A percentile compares a stretch with the other conserved stretches of the same genome.
phyloP scores from a whole-genome alignment of 257 asterid species.

The Gardenia jasminoides region DNA sequence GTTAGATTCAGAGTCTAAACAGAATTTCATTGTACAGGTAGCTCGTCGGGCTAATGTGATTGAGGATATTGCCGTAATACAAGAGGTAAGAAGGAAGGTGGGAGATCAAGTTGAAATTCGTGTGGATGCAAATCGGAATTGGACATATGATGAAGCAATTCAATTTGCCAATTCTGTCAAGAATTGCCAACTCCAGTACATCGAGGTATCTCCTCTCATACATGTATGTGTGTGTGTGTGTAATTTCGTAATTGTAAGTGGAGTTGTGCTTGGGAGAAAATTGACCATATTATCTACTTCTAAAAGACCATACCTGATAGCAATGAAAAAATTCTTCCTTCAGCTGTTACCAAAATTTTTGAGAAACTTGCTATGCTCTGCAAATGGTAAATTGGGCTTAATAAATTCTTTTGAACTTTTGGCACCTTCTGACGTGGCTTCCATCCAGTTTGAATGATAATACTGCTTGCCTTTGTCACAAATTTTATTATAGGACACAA shows the following conservation, averaged over 20 bases:
- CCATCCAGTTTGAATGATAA: neutral
- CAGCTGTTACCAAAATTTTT: neutral
- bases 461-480: neutral
- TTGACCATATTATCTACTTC: neutral
- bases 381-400: too few species aligned
- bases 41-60: conserved; percentile 71
- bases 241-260: neutral
- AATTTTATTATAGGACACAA: neutral
- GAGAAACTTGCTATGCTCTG: neutral
- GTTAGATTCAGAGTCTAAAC: neutral
- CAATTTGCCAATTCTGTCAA: conserved; percentile 67
- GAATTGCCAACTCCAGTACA: conserved; percentile 71
- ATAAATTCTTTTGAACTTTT: neutral
- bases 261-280: neutral
- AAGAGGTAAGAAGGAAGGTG: conserved; percentile 76
- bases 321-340: neutral
- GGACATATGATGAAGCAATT: conserved; percentile 75
- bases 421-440: neutral
- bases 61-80: conserved; percentile 73
- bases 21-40: conserved; percentile 40
- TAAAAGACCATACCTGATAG: neutral
- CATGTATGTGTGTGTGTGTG: too few species aligned
- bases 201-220: conserved; percentile 57
- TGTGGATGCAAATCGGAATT: conserved; percentile 85
- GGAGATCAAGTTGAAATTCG: conserved; percentile 68